Percentiles rank a stretch among this genome's conserved stretches.
Evolutionary conservation across 177 flowering plant species (phyloP).

Genomic region (Vitis hybrid): DNA sequence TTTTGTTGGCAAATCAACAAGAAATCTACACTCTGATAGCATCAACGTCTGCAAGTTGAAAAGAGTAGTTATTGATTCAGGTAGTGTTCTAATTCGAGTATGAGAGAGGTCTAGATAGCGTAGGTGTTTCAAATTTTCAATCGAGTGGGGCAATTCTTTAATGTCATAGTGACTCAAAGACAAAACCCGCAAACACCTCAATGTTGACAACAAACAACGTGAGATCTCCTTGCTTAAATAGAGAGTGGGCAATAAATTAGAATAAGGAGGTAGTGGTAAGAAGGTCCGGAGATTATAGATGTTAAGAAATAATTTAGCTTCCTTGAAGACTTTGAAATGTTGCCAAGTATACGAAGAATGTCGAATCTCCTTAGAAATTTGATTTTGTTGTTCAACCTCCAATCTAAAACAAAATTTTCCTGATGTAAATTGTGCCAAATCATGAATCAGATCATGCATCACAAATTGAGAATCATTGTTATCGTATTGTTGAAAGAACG

Average conservation of each 20-base stretch:
- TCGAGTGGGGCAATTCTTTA: constrained; percentile 15
- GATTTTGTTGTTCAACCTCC: background rate
- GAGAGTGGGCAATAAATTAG: too few relatives aligned
- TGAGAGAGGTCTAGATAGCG: constrained; percentile 33
- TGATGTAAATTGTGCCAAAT: too few relatives aligned
- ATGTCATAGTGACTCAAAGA: constrained; percentile 1
- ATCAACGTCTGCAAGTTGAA: constrained; percentile 32
- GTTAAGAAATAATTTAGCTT: constrained; percentile 5
- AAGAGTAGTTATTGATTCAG: constrained; percentile 18
- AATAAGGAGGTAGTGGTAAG: background rate
- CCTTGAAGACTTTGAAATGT: background rate
- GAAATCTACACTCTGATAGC: constrained; percentile 15
- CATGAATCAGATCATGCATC: too few relatives aligned
- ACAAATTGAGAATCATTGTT: too few relatives aligned
- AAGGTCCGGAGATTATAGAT: constrained; percentile 23
- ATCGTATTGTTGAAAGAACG: too few relatives aligned
- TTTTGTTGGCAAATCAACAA: constrained; percentile 18
- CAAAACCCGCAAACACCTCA: constrained; percentile 20
- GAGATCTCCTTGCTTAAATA: background rate
- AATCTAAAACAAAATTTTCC: constrained; percentile 17
- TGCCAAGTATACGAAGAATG: constrained; percentile 17
- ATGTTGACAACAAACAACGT: constrained; percentile 4
- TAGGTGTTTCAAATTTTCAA: constrained; percentile 30
- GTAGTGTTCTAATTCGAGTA: constrained; percentile 20
- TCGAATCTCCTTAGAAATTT: constrained; percentile 8